Evolutionary conservation across 1,139 yeast species (phyloP).

Genomic region (Yamadazyma blattariae): DNA sequence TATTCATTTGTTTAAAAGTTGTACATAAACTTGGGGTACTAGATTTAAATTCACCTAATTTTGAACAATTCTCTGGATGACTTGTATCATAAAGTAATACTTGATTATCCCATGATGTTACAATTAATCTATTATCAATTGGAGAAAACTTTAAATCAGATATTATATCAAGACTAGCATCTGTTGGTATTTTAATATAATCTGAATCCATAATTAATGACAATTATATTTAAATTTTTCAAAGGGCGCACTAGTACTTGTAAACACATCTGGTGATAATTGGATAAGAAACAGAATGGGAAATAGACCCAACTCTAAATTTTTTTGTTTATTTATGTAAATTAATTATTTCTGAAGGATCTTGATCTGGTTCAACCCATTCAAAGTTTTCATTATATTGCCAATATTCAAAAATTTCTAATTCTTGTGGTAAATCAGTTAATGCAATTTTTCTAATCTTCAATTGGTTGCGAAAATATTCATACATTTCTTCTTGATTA

Average conservation of each 20-base stretch:
- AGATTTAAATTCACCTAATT: slow-evolving; percentile 14
- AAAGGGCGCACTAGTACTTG: background rate
- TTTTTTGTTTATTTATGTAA: too few species aligned
- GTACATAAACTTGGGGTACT: slow-evolving; percentile 20
- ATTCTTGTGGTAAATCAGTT: slow-evolving; percentile 34
- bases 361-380: slow-evolving; percentile 51
- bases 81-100: slow-evolving; percentile 34
- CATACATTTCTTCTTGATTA: background rate
- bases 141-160: slow-evolving; percentile 31
- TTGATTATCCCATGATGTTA: slow-evolving; percentile 41
- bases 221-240: too few species aligned
- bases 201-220: background rate
- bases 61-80: slow-evolving; percentile 8
- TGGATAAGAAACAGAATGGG: too few species aligned
- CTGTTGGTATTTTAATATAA: slow-evolving; percentile 12
- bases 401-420: slow-evolving; percentile 38
- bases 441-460: slow-evolving; percentile 28
- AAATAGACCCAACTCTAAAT: too few species aligned
- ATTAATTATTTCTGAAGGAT: slow-evolving; percentile 36
- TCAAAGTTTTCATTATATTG: slow-evolving; percentile 34
- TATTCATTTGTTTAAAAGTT: slow-evolving; percentile 8
- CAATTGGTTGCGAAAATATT: slow-evolving; percentile 21
- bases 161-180: slow-evolving; percentile 24
- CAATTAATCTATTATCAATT: slow-evolving; percentile 27
- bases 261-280: background rate